Base-by-base conservation (phyloP, 2,329 filamentous ascomycete species). In the Cordyceps fumosorosea region DNA sequence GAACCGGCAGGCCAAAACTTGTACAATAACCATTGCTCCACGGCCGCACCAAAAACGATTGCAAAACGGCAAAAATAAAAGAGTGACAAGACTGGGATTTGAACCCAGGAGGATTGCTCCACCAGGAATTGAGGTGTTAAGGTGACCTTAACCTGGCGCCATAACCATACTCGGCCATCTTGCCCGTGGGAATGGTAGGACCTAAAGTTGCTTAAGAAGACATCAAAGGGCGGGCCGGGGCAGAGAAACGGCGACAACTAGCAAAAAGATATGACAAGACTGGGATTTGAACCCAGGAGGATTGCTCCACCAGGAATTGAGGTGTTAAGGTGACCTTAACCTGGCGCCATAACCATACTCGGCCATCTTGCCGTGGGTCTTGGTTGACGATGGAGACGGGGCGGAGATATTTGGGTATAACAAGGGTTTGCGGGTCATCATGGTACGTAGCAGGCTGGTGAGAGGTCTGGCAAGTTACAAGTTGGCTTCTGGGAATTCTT, bases 161-260 rank as follows among this genome's bases (percentile, higher is more conserved):
- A 72, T 72, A 72, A 72, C 71, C 70, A 72, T 62, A 72, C 70
- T 72, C 70, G 70, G 70, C 70, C 70, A 72, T 72, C 70, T 72
- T 68, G 70, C 70, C 70, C 3, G 34, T 37, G 10, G 34, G 34
- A 37, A 11, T 14, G 12, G 34, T 3, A 11, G 11, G 34, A 37
- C 34, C 8, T 37, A 37, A 37, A 12, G 34, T 37, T 11, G 11
- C 2, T 37, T 37, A 37, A 37, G 34, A 37, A 12, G 34, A 14
- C 11, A 14, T 37, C 5, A 3, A 5, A 12, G 34, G 5, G 34
- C 34, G 34, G 11, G 12, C 34, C 11, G 12, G 8, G 34, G 34
- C 11, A 37, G 34, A 14, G 34, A 14, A 37, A 8, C 12, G 34
- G 34, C 5, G 3, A 10, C 4, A 44, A 44, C 40, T 44, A 16